A percentile compares a stretch with the other conserved stretches of the same genome.
These are phyloP conservation scores for Ambispora gerdemannii DNA, from an alignment of 192 early-diverging fungal genomes.

Conservation along the genomic window DNA sequence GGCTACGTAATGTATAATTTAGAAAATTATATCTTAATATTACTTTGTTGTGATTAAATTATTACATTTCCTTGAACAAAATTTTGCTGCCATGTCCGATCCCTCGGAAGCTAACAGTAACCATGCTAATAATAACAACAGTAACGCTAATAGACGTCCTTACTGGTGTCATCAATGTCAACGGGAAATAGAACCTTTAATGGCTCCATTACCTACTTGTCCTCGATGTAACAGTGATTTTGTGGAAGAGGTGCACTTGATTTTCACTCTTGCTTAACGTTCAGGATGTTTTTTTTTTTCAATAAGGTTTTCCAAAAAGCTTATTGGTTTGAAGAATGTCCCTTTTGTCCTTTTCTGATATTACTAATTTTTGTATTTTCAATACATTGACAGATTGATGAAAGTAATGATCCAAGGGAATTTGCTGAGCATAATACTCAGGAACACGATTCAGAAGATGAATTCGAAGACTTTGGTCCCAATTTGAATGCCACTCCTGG, in stretches of 20 bases:
- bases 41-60: too few relatives aligned
- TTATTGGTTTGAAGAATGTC: neutral
- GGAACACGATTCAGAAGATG: constrained; percentile 20
- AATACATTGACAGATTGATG: constrained; percentile 36
- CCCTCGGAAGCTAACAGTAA: neutral
- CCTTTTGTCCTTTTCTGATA: neutral
- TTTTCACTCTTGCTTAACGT: constrained; percentile 25
- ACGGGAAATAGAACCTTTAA: constrained; percentile 43
- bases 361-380: constrained; percentile 2
- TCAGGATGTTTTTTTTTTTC: constrained; percentile 19
- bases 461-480: constrained; percentile 5
- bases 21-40: too few relatives aligned
- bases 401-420: constrained; percentile 43
- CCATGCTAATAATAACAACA: neutral
- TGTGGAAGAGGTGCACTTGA: constrained; percentile 69
- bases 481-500: neutral
- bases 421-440: constrained; percentile 27
- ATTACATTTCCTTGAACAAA: neutral
- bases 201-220: constrained; percentile 79
- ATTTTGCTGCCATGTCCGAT: constrained; percentile 2
- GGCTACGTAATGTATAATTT: too few relatives aligned
- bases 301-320: constrained; percentile 14
- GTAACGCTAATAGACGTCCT: neutral
- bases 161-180: constrained; percentile 32
- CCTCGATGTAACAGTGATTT: constrained; percentile 73